Percentiles rank a stretch among this genome's conserved stretches.
phyloP scores from a whole-genome alignment of 139 green algal genomes.

The Zygnema cylindricum region DNA sequence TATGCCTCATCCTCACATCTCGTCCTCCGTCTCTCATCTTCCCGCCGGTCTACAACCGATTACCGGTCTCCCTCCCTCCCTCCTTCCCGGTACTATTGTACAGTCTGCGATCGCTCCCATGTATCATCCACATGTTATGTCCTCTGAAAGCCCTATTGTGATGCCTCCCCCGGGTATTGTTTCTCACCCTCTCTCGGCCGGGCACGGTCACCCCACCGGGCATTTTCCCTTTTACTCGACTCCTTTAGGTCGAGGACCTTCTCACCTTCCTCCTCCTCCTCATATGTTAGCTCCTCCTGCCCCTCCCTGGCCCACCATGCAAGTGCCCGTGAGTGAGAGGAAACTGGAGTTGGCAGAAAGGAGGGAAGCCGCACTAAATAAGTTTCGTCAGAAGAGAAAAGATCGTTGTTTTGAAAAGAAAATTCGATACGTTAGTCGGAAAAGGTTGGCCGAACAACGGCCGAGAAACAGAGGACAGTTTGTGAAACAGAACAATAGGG shows the following conservation, averaged over 20 bases:
- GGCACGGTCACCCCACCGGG: background rate
- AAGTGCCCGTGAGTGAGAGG: slow-evolving; percentile 27
- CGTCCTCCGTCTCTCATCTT: background rate
- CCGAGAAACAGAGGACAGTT: slow-evolving; percentile 67
- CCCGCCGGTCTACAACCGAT: background rate
- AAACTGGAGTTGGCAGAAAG: slow-evolving; percentile 32
- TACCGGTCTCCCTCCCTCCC: background rate
- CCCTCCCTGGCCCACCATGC: background rate
- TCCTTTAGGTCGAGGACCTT: background rate
- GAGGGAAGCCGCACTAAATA: slow-evolving; percentile 48
- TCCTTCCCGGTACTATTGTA: background rate
- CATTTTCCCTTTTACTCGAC: background rate
- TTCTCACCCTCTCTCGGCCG: background rate
- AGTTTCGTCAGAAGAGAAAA: slow-evolving; percentile 67
- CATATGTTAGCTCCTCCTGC: background rate
- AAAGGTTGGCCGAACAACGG: slow-evolving; percentile 64
- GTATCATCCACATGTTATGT: background rate
- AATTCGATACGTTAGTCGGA: slow-evolving; percentile 64
- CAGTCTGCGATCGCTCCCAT: background rate
- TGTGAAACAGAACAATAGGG: slow-evolving; percentile 50
- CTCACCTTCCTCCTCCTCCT: background rate
- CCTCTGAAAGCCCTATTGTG: background rate
- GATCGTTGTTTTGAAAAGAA: slow-evolving; percentile 69
- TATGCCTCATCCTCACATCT: background rate
- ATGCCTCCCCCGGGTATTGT: background rate